phyloP scores from a whole-genome alignment of 108 stramenopile species.

The Cylindrotheca closterium region DNA sequence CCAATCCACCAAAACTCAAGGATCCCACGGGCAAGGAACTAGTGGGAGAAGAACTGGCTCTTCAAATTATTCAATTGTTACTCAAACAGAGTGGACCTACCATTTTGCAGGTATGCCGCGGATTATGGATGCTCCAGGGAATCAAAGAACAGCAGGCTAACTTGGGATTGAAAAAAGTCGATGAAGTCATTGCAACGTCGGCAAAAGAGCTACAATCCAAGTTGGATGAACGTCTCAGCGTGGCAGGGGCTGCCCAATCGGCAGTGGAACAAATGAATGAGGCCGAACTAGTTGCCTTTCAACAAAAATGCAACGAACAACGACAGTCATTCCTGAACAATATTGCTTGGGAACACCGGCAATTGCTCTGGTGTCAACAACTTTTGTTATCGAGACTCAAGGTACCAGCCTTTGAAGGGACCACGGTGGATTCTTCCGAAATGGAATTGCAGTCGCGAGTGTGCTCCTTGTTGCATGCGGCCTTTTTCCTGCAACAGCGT shows the following conservation, averaged over 20 bases:
- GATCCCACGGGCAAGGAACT: conserved; percentile 86
- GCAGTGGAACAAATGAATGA: conserved; percentile 74
- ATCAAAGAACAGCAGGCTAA: conserved; percentile 63
- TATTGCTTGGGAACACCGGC: conserved; percentile 77
- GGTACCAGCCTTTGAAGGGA: conserved; percentile 78
- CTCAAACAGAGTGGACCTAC: conserved; percentile 49
- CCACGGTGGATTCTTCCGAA: conserved; percentile 64
- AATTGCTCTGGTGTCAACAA: conserved; percentile 72
- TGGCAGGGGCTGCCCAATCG: conserved; percentile 59
- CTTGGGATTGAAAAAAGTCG: conserved; percentile 45
- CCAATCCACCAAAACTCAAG: conserved; percentile 74
- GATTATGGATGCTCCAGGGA: conserved; percentile 77
- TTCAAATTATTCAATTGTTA: conserved; percentile 52
- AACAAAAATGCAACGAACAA: conserved; percentile 44
- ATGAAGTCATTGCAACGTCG: conserved; percentile 43
- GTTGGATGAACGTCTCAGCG: conserved; percentile 66
- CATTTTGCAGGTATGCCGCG: conserved; percentile 66
- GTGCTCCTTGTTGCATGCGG: conserved; percentile 83
- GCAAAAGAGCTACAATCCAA: conserved; percentile 37
- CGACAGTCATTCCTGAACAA: conserved; percentile 52
- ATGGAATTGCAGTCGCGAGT: conserved; percentile 65
- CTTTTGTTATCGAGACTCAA: conserved; percentile 58
- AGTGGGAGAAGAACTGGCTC: conserved; percentile 66
- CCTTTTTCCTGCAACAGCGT: conserved; percentile 70
- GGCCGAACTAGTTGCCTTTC: conserved; percentile 57